Base-by-base conservation (phyloP, 139 green algal species). In the Micromonas pusilla region DNA sequence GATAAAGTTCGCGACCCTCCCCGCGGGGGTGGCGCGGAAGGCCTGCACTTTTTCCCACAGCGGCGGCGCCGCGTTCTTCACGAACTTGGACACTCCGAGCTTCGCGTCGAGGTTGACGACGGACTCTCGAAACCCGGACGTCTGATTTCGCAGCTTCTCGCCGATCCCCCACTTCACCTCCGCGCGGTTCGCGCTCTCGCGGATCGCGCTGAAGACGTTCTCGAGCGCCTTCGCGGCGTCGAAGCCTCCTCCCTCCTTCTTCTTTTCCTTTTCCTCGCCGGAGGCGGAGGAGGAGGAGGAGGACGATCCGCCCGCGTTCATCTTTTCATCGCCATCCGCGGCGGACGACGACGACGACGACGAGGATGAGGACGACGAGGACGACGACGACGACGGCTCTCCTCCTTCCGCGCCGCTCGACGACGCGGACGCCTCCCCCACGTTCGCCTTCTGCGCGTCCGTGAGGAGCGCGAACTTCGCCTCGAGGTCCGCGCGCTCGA, bases 1-100 rank as follows among this genome's bases (percentile, higher is more conserved):
- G 66, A 28, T 5, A 5, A 6, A 78, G 72, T 39, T 78, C 16
- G 45, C 45, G 45, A 57, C 16, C 45, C 72, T 78, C 26, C 21
- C 21, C 66, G 19, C 9, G 9, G 45, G 45, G 9, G 45, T 68
- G 25, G 60, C 60, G 60, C 60, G 25, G 60, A 68, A 36, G 19
- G 19, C 23, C 25, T 68, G 60, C 60, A 68, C 60, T 5, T 32
- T 28, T 28, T 25, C 60, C 60, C 60, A 68, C 60, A 19, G 5
- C 5, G 25, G 45, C 45, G 45, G 45, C 45, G 45, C 45, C 9
- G 16, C 45, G 9, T 16, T 57, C 45, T 57, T 57, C 9, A 57
- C 45, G 45, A 57, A 57, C 45, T 9, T 16, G 45, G 45, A 23
- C 9, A 16, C 45, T 9, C 45, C 45, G 45, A 57, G 45, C 45